phyloP scores from a whole-genome alignment of 495 filamentous ascomycete genomes.

The Aspergillus hancockii region DNA sequence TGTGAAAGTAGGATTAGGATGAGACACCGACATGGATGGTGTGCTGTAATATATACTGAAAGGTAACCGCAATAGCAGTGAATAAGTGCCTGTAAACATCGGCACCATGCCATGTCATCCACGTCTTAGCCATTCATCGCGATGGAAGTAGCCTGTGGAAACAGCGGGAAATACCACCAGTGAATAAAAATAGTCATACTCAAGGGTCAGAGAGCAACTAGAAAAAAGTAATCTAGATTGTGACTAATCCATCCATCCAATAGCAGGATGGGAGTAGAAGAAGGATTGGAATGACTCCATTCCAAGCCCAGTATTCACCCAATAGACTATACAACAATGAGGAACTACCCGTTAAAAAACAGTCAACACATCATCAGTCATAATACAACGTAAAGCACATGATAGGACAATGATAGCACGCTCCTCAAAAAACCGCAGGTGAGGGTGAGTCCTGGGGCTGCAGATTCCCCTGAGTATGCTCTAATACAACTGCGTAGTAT shows the following conservation, averaged over 20 bases:
- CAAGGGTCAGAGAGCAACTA: background rate
- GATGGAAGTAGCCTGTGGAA: background rate
- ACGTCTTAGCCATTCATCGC: background rate
- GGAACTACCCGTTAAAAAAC: background rate
- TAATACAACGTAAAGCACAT: background rate
- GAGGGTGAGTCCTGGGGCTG: conserved; percentile 1
- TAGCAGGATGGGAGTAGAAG: background rate
- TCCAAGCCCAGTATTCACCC: background rate
- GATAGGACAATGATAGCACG: background rate
- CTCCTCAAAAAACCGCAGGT: background rate
- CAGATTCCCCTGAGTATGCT: conserved; percentile 25
- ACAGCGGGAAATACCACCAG: background rate
- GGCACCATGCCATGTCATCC: background rate
- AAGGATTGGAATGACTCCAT: background rate
- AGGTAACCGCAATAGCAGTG: background rate
- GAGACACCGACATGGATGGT: too few relatives aligned
- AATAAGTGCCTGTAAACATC: background rate
- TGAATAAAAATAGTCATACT: background rate
- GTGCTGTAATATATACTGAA: too few relatives aligned
- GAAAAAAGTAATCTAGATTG: background rate
- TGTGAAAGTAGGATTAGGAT: too few relatives aligned
- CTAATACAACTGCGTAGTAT: conserved; percentile 46
- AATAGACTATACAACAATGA: background rate
- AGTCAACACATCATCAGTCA: background rate
- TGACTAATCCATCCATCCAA: background rate